phyloP scores from a whole-genome alignment of 352 stramenopile genomes.

The Peronospora tabacina region DNA sequence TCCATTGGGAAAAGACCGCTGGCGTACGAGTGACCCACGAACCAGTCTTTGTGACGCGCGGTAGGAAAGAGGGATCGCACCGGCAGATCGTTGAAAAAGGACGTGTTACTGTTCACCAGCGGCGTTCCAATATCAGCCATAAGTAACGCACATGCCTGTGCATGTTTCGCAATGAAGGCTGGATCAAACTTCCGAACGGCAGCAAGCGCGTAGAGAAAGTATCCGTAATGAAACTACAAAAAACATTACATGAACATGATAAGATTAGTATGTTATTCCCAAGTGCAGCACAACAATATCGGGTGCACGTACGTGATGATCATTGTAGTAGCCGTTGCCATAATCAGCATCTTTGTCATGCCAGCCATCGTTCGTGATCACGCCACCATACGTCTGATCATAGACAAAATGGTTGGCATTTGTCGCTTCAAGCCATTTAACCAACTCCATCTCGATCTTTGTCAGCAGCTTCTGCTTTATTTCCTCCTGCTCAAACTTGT shows the following conservation, averaged over 20 bases:
- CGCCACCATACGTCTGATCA: constrained; percentile 87
- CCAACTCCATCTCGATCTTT: constrained; percentile 54
- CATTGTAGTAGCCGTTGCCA: constrained; percentile 87
- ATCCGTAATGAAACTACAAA: constrained; percentile 93
- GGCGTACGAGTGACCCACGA: constrained; percentile 93
- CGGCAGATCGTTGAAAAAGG: constrained; percentile 49
- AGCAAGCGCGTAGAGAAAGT: constrained; percentile 82
- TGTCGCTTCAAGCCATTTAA: constrained; percentile 46
- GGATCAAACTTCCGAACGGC: constrained; percentile 70
- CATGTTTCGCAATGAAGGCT: constrained; percentile 55
- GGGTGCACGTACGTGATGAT: constrained; percentile 59
- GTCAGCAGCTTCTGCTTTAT: constrained; percentile 34
- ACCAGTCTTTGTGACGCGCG: constrained; percentile 93
- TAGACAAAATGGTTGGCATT: constrained; percentile 84
- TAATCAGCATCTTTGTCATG: constrained; percentile 50
- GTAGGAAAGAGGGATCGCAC: constrained; percentile 69
- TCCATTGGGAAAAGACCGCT: constrained; percentile 92
- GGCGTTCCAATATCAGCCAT: constrained; percentile 65
- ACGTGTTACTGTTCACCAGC: constrained; percentile 32
- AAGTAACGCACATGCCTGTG: constrained; percentile 44
- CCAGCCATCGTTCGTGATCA: constrained; percentile 86
- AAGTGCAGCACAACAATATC: neutral
- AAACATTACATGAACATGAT: constrained; percentile 8
- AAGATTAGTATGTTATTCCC: constrained; percentile 3
- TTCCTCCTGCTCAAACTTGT: constrained; percentile 55